These are phyloP conservation scores for Epichloe gansuensis DNA, from an alignment of 2,329 filamentous ascomycete species.

Conservation along the genomic window DNA sequence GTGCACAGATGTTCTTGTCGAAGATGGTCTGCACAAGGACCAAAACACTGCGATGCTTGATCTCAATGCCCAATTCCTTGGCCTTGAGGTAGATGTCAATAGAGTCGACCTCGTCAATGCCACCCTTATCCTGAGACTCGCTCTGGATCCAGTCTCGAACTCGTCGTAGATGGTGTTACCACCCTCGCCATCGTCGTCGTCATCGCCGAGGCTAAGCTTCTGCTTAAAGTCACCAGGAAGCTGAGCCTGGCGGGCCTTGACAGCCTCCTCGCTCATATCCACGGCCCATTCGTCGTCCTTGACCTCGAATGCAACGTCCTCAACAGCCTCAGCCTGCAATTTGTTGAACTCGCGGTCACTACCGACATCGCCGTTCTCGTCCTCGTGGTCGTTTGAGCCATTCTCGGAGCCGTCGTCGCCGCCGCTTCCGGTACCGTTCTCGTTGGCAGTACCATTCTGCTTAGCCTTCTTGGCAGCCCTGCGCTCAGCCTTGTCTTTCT, in stretches of 20 bases:
- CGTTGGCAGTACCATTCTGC: slow-evolving; percentile 51
- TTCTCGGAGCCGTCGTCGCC: slow-evolving; percentile 40
- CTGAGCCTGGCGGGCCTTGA: slow-evolving; percentile 85
- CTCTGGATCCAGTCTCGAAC: slow-evolving; percentile 81
- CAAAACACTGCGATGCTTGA: slow-evolving; percentile 84
- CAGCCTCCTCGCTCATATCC: slow-evolving; percentile 89
- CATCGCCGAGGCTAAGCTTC: slow-evolving; percentile 72
- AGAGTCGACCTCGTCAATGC: slow-evolving; percentile 70
- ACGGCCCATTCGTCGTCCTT: slow-evolving; percentile 93
- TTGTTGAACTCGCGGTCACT: slow-evolving; percentile 90
- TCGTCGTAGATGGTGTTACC: slow-evolving; percentile 74
- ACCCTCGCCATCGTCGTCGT: slow-evolving; percentile 69
- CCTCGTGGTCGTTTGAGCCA: slow-evolving; percentile 35
- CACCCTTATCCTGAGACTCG: slow-evolving; percentile 58
- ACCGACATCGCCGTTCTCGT: slow-evolving; percentile 50
- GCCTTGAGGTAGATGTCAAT: slow-evolving; percentile 93
- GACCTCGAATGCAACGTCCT: slow-evolving; percentile 42
- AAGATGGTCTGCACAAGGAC: slow-evolving; percentile 92
- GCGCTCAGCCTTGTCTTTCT: slow-evolving; percentile 89
- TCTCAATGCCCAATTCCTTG: slow-evolving; percentile 87
- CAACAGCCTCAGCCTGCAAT: slow-evolving; percentile 50
- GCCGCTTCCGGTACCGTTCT: slow-evolving; percentile 49
- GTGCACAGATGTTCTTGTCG: slow-evolving; percentile 75
- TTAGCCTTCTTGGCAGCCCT: slow-evolving; percentile 88
- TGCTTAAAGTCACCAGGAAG: slow-evolving; percentile 93